A percentile compares a stretch with the other conserved stretches of the same genome.
These are phyloP conservation scores for Dimocarpus longan DNA, from an alignment of 345 rosid genomes.

Conservation along the genomic window DNA sequence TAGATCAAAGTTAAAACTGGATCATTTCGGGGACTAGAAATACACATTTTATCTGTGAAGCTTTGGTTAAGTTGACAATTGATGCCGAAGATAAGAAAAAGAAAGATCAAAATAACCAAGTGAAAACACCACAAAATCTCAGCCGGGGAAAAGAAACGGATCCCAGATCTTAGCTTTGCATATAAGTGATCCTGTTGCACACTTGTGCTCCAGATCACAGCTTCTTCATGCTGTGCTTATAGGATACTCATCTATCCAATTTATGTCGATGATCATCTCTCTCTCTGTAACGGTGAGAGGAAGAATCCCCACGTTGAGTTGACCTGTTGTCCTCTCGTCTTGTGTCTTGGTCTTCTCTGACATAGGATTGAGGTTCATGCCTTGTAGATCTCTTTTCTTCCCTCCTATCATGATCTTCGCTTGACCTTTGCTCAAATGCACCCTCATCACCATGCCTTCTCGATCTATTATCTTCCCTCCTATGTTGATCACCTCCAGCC, in stretches of 20 bases:
- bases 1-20: neutral
- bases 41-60: neutral
- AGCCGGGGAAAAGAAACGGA: neutral
- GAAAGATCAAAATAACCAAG: neutral
- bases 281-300: constrained; percentile 32
- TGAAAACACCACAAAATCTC: neutral
- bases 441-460: constrained; percentile 31
- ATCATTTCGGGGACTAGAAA: neutral
- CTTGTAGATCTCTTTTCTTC: constrained; percentile 39
- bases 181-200: neutral
- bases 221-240: neutral
- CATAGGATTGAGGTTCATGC: constrained; percentile 37
- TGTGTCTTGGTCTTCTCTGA: constrained; percentile 36
- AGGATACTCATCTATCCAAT: constrained; percentile 25
- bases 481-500: constrained; percentile 35
- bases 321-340: constrained; percentile 20
- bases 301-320: constrained; percentile 29
- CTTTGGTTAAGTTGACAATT: neutral
- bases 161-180: neutral
- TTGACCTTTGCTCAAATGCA: constrained; percentile 30
- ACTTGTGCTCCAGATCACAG: neutral
- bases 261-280: constrained; percentile 29
- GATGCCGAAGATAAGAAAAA: neutral
- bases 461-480: constrained; percentile 39
- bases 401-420: constrained; percentile 35